phyloP scores from a whole-genome alignment of 2,329 filamentous ascomycete genomes.

The Fusarium papillatum region DNA sequence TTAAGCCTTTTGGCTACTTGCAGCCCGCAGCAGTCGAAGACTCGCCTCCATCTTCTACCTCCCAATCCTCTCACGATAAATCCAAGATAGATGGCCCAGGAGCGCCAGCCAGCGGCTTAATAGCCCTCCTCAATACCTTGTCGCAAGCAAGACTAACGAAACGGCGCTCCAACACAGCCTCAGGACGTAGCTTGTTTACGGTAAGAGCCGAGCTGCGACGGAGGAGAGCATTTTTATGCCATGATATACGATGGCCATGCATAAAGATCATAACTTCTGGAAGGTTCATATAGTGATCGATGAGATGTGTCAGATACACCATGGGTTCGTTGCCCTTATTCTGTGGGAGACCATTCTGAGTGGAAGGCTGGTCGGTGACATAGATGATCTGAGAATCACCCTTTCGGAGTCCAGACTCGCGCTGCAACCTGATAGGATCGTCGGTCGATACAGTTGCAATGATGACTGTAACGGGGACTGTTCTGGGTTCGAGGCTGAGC shows the following conservation, averaged over 20 bases:
- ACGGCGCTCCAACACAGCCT: neutral
- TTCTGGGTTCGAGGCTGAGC: neutral
- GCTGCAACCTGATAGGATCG: neutral
- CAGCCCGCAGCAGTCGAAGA: too few relatives aligned
- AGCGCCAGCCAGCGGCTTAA: neutral
- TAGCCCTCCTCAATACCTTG: neutral
- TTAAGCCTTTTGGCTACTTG: too few relatives aligned
- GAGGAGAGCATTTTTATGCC: neutral
- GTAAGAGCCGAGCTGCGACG: neutral
- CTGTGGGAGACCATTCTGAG: neutral
- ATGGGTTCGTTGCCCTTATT: neutral
- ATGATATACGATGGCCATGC: neutral
- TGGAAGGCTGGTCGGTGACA: neutral
- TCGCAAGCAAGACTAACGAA: neutral
- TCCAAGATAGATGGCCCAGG: neutral
- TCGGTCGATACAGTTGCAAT: neutral
- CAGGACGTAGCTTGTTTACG: neutral
- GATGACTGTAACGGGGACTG: neutral
- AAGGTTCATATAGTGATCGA: neutral
- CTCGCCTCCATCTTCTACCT: neutral
- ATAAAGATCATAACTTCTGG: neutral
- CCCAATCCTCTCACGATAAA: neutral
- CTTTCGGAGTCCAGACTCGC: neutral
- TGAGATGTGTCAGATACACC: neutral
- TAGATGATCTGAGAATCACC: neutral